phyloP scores from a whole-genome alignment of 495 filamentous ascomycete genomes.

The Penicillium nucicola region DNA sequence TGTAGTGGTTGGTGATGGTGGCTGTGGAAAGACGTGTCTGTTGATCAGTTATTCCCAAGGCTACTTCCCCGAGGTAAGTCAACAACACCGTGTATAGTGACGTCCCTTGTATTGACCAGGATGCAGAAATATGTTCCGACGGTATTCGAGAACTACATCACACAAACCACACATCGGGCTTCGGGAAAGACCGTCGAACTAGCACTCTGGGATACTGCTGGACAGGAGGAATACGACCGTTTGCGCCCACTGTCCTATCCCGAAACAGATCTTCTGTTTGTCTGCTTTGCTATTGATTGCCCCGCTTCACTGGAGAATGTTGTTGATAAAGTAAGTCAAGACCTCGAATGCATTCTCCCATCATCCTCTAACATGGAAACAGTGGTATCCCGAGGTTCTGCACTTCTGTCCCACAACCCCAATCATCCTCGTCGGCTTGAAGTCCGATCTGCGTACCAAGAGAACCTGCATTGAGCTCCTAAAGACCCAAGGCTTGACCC shows the following conservation, averaged over 20 bases:
- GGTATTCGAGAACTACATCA: constrained; percentile 99
- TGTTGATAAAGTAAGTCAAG: constrained; percentile 83
- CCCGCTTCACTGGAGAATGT: constrained; percentile 97
- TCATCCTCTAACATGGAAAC: constrained; percentile 5
- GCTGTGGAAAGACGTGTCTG: constrained; percentile 97
- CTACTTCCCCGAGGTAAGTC: constrained; percentile 89
- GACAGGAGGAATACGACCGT: constrained; percentile 98
- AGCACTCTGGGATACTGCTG: constrained; percentile 97
- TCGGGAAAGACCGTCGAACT: constrained; percentile 93
- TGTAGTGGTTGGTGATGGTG: constrained; percentile 95
- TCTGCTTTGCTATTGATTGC: constrained; percentile 99
- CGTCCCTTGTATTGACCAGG: constrained; percentile 9
- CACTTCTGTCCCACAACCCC: constrained; percentile 98
- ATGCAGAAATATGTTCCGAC: constrained; percentile 97
- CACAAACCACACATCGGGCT: constrained; percentile 80
- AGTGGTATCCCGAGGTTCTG: constrained; percentile 99
- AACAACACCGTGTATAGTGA: not conserved
- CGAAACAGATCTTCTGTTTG: constrained; percentile 95
- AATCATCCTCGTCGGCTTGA: constrained; percentile 90
- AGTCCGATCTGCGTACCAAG: constrained; percentile 93
- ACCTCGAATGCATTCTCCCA: not conserved
- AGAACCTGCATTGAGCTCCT: constrained; percentile 95
- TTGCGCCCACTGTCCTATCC: constrained; percentile 94
- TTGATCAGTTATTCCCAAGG: constrained; percentile 98
- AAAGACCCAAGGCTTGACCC: constrained; percentile 94